Conservation (phyloP, 176 grass and related monocot species). For the Avena sativa region DNA sequence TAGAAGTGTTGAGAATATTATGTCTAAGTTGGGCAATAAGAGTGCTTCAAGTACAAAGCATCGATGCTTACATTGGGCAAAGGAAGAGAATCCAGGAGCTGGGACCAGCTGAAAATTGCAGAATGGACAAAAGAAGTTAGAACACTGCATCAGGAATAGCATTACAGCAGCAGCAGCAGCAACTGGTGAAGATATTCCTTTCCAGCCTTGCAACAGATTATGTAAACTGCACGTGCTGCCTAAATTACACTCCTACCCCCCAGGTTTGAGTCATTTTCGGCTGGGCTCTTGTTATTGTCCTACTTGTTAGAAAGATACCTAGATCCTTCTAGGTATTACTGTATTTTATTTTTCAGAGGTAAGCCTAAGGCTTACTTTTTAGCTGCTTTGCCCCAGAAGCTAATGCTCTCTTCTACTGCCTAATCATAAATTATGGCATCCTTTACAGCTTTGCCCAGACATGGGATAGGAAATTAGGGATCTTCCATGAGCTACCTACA, state of each 20-base stretch:
- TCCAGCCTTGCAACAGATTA: conserved; percentile 39
- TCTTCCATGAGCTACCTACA: conserved; percentile 28
- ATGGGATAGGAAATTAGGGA: conserved; percentile 32
- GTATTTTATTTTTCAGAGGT: background rate
- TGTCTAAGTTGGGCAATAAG: conserved; percentile 36
- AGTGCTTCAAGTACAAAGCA: conserved; percentile 46
- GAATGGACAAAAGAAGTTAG: conserved; percentile 44
- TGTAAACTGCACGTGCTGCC: background rate
- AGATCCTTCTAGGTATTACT: background rate
- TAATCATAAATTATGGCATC: conserved; percentile 28
- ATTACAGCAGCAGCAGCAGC: conserved; percentile 34
- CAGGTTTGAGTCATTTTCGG: background rate
- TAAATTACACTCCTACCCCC: conserved; percentile 7
- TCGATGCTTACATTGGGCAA: conserved; percentile 86
- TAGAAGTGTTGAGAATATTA: conserved; percentile 18
- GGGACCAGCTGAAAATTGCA: conserved; percentile 74
- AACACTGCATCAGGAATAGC: conserved; percentile 37
- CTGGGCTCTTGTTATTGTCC: background rate
- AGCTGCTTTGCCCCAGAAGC: conserved; percentile 33
- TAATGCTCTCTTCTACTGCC: conserved; percentile 19
- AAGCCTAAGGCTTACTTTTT: background rate
- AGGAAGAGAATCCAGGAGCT: conserved; percentile 89
- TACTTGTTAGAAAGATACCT: conserved; percentile 8
- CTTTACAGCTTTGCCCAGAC: conserved; percentile 28
- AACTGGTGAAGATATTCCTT: conserved; percentile 50